These are phyloP conservation scores for Rutstroemia sp. DNA, from an alignment of 2,329 filamentous ascomycete genomes.

Conservation along the genomic window DNA sequence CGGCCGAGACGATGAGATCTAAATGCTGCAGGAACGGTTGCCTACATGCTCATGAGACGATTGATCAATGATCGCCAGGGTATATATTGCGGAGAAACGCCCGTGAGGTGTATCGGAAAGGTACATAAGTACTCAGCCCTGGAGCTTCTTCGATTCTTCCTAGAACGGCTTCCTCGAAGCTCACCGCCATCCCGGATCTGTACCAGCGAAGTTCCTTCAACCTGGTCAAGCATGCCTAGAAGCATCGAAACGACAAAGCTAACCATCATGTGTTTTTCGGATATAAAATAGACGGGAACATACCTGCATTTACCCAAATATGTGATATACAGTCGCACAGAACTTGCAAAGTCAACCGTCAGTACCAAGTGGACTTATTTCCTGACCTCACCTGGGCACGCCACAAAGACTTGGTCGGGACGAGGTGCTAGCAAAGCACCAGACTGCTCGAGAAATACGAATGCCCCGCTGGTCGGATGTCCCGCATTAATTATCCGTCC, in stretches of 20 bases:
- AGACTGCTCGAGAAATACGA: not conserved
- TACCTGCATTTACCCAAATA: conserved; percentile 4
- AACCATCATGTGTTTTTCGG: not conserved
- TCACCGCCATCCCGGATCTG: conserved; percentile 20
- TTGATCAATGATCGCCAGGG: conserved; percentile 12
- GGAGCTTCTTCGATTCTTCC: conserved; percentile 15
- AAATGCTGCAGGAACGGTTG: conserved; percentile 25
- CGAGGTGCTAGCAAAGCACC: not conserved
- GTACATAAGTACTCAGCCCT: conserved; percentile 23
- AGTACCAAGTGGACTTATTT: not conserved
- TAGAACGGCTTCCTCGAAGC: conserved; percentile 16
- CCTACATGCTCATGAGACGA: conserved; percentile 23
- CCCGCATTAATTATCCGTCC: conserved; percentile 5
- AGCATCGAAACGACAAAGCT: not conserved
- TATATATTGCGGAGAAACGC: conserved; percentile 17
- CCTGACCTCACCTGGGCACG: not conserved
- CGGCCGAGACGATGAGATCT: conserved; percentile 18
- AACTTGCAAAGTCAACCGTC: not conserved
- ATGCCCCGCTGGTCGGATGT: conserved; percentile 15
- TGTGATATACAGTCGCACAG: conserved; percentile 3
- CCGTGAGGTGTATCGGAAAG: conserved; percentile 8
- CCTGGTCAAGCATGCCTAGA: conserved; percentile 9
- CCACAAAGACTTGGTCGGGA: not conserved
- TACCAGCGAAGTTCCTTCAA: conserved; percentile 17
- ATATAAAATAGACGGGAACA: conserved; percentile 2